Conservation (phyloP, 352 stramenopile genomes). For the Pythium phragmiticola region DNA sequence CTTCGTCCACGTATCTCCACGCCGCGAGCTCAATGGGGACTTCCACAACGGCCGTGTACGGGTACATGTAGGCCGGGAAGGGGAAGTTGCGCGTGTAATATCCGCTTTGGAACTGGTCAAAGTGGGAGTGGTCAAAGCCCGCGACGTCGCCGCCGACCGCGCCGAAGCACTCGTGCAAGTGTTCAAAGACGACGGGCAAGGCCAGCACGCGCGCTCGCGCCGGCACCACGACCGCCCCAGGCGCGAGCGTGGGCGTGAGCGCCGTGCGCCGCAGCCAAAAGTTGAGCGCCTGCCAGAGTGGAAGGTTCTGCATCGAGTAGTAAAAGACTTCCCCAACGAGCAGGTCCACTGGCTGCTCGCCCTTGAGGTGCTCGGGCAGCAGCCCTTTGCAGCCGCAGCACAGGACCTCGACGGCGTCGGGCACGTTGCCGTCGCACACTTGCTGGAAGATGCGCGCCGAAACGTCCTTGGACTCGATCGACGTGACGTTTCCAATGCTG, state of each 20-base stretch:
- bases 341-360: constrained; percentile 48
- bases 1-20: constrained; percentile 43
- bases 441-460: constrained; percentile 77
- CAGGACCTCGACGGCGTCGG: constrained; percentile 47
- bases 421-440: constrained; percentile 51
- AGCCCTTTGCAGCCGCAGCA: constrained; percentile 70
- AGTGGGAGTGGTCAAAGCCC: constrained; percentile 70
- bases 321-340: constrained; percentile 79
- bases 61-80: constrained; percentile 83
- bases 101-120: constrained; percentile 69
- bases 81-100: constrained; percentile 78
- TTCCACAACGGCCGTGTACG: constrained; percentile 36
- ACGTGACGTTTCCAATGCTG: constrained; percentile 54
- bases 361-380: constrained; percentile 54
- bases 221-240: constrained; percentile 48
- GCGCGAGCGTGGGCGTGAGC: constrained; percentile 38
- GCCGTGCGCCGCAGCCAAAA: constrained; percentile 76
- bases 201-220: constrained; percentile 48
- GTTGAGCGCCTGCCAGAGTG: constrained; percentile 81
- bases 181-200: constrained; percentile 65
- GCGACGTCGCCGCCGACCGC: constrained; percentile 57
- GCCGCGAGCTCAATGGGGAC: constrained; percentile 45
- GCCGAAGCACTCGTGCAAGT: constrained; percentile 79
- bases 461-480: constrained; percentile 80
- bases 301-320: constrained; percentile 87